Base-by-base conservation (phyloP, 2,329 filamentous ascomycete species). In the Colletotrichum sp. region DNA sequence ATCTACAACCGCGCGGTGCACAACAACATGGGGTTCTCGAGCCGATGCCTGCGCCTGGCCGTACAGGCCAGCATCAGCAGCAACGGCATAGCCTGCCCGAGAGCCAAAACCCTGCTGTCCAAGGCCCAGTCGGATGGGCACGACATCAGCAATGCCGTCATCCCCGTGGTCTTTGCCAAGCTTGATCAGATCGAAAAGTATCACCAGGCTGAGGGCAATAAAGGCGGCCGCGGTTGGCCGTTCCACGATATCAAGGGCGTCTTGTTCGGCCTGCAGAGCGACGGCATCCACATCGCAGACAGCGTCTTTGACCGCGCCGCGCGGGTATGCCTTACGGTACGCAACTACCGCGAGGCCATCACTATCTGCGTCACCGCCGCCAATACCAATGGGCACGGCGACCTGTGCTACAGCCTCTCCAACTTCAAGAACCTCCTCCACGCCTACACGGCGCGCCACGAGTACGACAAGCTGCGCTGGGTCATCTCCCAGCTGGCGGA, bases 31-130 rank as follows among this genome's bases (percentile, higher is more conserved):
- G 80, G 81, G 2, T 83, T 83, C 74, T 86, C 84, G 32, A 79
- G 79, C 5, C 83, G 85, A 28, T 88, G 86, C 69, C 82, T 91
- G 16, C 85, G 86, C n/a, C 81, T 90, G 7, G 88, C 87, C 10
- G 85, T 91, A 10, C 78, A 85, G 12, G 87, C 88, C 3, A 82
- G 85, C 16, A 78, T 90, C 67, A 81, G 80, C 18, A 61, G 79
- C 18, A 80, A 84, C 48, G 80, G 79, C 5, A 72, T 79, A 5
- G 78, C 81, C 59, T 74, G 83, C 64, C 73, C 79, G 63, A 63
- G 79, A 24, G 87, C 89, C 2, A 80, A 84, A 21, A 78, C 77
- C 0, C 80, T 91, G 18, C 83, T 91, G 7, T 79, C 80, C 7
- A 79, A 80, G 34, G 87, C 88, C 1, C 82, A 87, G 43, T 67